Conservation (phyloP, 2,329 filamentous ascomycete species). For the Periglandula ipomoeae region DNA sequence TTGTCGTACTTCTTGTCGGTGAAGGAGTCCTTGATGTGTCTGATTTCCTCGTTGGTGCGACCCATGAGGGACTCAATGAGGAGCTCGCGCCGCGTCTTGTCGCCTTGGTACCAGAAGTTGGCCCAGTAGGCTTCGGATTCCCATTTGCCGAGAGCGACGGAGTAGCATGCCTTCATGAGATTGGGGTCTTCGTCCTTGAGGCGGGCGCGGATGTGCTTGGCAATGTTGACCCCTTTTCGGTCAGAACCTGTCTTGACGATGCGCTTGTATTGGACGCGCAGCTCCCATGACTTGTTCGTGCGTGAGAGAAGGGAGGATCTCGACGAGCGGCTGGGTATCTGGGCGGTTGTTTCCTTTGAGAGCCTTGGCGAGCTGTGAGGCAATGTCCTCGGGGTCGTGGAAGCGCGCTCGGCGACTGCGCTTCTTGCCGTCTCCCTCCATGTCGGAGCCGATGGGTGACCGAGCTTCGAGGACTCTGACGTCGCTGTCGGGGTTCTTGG, state of each 20-base stretch:
- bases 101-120: slow-evolving; percentile 93
- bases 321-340: slow-evolving; percentile 63
- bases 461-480: slow-evolving; percentile 38
- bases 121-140: slow-evolving; percentile 96
- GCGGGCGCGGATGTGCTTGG: slow-evolving; percentile 71
- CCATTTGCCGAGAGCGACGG: slow-evolving; percentile 80
- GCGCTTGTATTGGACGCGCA: slow-evolving; percentile 84
- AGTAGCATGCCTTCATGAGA: slow-evolving; percentile 86
- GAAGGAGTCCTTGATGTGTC: slow-evolving; percentile 78
- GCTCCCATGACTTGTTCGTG: slow-evolving; percentile 80
- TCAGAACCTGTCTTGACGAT: slow-evolving; percentile 70
- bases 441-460: slow-evolving; percentile 42
- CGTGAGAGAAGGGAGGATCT: slow-evolving; percentile 74
- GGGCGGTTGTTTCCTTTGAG: slow-evolving; percentile 57
- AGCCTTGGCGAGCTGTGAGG: slow-evolving; percentile 64
- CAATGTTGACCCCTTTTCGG: slow-evolving; percentile 72
- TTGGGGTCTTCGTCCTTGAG: slow-evolving; percentile 65
- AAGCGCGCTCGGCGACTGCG: slow-evolving; percentile 59
- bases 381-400: slow-evolving; percentile 76
- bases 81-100: slow-evolving; percentile 75
- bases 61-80: slow-evolving; percentile 93
- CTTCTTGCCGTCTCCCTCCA: slow-evolving; percentile 32
- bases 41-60: slow-evolving; percentile 77
- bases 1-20: slow-evolving; percentile 86
- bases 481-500: slow-evolving; percentile 39